Evolutionary conservation across 805 yeast genomes (phyloP), one percentile per base, ranked within the genome.

Genomic region (Hanseniaspora valbyensis): DNA sequence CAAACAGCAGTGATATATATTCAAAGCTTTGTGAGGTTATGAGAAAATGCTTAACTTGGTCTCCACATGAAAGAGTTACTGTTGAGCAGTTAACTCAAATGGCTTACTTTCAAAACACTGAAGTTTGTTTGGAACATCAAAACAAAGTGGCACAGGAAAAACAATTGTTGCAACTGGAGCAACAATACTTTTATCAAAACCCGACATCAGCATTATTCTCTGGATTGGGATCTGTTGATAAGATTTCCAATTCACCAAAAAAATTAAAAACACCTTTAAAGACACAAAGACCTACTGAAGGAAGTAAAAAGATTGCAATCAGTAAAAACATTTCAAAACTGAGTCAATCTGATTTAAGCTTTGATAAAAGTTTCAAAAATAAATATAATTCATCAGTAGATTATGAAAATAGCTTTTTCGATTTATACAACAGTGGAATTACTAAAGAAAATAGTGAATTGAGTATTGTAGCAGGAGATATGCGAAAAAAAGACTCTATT

Each of bases 21-120:
- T 56, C 59, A 13, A 55, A 56, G 14, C 58, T 69, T 58, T 56
- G 63, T 52, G 57, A 72, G 61, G 59, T 72, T 64, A 58, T 75
- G 59, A 56, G 71, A 64, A 49, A 66, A 66, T 53, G 73, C 72
- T 68, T 88, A 30, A 67, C 72, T 45, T 88, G 96, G 95, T 80
- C 86, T 64, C 94, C 95, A 1, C 63, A 65, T n/a, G 60, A 64
- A n/a, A 71, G 94, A 56, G 73, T 77, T 0, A 72, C 74, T 34
- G 81, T 74, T 1, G 68, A 69, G 1, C 63, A 64, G 8, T 56
- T 83, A 28, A 67, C 78, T 53, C 45, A 64, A 14, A 68, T 76
- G 75, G 66, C 72, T 0, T 83, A 78, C 61, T 83, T 83, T 62
- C 63, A 65, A 44, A 69, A 69, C 16, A 69, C 81, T 2, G 61